Evolutionary conservation across 2,329 filamentous ascomycete species (phyloP).

Genomic region (Penicillium sp.): DNA sequence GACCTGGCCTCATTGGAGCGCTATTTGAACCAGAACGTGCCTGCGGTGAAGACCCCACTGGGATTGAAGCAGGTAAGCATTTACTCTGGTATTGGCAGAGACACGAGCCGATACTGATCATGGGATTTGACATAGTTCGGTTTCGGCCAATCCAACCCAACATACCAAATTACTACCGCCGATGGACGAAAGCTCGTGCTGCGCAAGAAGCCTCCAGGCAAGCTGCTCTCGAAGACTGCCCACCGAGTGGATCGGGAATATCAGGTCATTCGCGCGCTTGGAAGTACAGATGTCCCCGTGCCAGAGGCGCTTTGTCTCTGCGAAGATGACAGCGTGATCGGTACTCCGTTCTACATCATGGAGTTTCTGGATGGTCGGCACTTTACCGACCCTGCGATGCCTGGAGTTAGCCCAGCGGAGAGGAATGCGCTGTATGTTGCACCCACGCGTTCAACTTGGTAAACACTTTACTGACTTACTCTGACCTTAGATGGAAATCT

Average conservation of each 20-base stretch:
- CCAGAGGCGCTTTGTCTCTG: constrained; percentile 83
- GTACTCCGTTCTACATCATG: constrained; percentile 97
- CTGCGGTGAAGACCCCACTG: constrained; percentile 77
- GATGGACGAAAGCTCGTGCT: constrained; percentile 76
- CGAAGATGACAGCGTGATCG: constrained; percentile 76
- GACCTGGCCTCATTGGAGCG: constrained; percentile 75
- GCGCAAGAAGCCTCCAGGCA: constrained; percentile 97
- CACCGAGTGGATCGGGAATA: constrained; percentile 97
- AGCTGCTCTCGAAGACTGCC: constrained; percentile 87
- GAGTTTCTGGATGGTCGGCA: constrained; percentile 91
- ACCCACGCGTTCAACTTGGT: not conserved
- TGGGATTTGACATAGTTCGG: constrained; percentile 66
- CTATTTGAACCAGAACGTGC: constrained; percentile 77
- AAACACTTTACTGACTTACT: not conserved
- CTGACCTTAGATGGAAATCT: constrained; percentile 67
- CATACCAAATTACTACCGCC: constrained; percentile 81
- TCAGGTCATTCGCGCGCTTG: constrained; percentile 81
- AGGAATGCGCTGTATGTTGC: constrained; percentile 68
- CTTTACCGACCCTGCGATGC: constrained; percentile 84
- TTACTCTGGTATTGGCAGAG: not conserved
- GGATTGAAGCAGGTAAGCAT: constrained; percentile 81
- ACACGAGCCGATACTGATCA: not conserved
- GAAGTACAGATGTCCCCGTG: constrained; percentile 78
- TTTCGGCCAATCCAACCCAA: constrained; percentile 96
- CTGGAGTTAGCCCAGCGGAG: constrained; percentile 67